These are phyloP conservation scores for Trametes maxima DNA, from an alignment of 768 basidiomycete species.

Conservation along the genomic window DNA sequence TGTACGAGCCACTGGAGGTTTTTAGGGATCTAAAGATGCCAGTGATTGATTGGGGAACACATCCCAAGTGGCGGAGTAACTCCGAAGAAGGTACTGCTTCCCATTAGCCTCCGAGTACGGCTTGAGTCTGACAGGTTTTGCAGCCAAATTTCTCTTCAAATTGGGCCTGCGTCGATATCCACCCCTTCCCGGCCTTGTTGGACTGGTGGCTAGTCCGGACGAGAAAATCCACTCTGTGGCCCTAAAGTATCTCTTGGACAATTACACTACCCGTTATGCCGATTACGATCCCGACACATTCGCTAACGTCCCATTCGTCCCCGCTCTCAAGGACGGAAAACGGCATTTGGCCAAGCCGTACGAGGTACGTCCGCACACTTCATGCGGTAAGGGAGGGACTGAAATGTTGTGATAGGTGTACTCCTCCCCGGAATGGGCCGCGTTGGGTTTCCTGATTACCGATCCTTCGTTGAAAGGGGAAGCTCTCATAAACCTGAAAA, in stretches of 20 bases:
- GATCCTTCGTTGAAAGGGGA: conserved; percentile 54
- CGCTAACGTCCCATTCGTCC: conserved; percentile 72
- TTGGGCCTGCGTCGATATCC: conserved; percentile 73
- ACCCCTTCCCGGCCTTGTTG: conserved; percentile 63
- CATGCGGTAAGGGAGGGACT: too few species aligned
- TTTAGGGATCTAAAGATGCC: conserved; percentile 78
- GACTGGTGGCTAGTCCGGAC: conserved; percentile 65
- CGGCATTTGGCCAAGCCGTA: conserved; percentile 58
- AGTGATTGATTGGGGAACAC: conserved; percentile 83
- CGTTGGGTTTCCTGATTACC: conserved; percentile 76
- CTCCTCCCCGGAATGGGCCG: conserved; percentile 63
- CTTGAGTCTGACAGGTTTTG: background rate
- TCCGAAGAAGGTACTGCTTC: conserved; percentile 79
- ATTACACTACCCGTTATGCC: conserved; percentile 60
- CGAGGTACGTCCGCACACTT: conserved; percentile 49
- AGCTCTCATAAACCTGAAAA: conserved; percentile 61
- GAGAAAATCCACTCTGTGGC: conserved; percentile 56
- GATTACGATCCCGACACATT: conserved; percentile 61
- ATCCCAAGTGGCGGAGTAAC: conserved; percentile 74
- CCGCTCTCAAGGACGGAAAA: conserved; percentile 60
- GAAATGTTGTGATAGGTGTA: conserved; percentile 57
- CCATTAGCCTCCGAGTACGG: too few species aligned
- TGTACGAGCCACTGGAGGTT: conserved; percentile 83
- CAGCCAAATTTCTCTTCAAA: conserved; percentile 80
- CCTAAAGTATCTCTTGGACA: conserved; percentile 81